phyloP scores from a whole-genome alignment of 2,329 filamentous ascomycete genomes.

The Botrytis hyacinthi region DNA sequence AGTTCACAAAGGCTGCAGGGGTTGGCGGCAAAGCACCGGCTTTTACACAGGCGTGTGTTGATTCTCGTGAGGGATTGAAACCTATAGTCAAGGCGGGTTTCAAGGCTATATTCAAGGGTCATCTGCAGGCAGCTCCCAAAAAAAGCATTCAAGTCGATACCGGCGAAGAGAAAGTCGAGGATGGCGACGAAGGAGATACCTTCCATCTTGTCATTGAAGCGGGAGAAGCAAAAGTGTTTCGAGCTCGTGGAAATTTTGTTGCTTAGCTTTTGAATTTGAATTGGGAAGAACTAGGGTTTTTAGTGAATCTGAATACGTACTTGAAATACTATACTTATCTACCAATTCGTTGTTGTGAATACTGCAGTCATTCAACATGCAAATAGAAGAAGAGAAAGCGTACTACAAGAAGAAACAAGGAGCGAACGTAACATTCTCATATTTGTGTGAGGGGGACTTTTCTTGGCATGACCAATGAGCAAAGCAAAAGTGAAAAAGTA shows the following conservation, averaged over 20 bases:
- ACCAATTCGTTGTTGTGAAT: background rate
- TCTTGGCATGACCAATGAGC: background rate
- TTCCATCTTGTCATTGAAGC: too few relatives aligned
- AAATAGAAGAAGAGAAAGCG: background rate
- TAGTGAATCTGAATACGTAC: too few relatives aligned
- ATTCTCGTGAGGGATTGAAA: slow-evolving; percentile 5
- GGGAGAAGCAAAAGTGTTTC: too few relatives aligned
- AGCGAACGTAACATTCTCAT: background rate
- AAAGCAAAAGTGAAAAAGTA: background rate
- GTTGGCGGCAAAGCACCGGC: background rate
- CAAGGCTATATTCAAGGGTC: background rate
- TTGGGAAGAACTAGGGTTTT: too few relatives aligned
- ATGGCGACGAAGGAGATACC: too few relatives aligned
- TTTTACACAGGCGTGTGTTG: slow-evolving; percentile 6
- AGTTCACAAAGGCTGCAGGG: slow-evolving; percentile 4
- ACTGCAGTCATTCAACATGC: background rate
- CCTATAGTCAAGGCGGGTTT: too few relatives aligned
- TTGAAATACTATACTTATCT: too few relatives aligned
- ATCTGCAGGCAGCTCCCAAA: background rate
- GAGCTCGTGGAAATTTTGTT: too few relatives aligned
- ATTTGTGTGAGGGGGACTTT: background rate
- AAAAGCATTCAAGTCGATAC: slow-evolving; percentile 5
- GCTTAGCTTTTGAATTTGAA: too few relatives aligned
- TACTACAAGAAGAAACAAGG: background rate
- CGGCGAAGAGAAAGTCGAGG: background rate